These are phyloP conservation scores for Brassica balearica DNA, from an alignment of 441 rosid genomes.

Conservation along the genomic window DNA sequence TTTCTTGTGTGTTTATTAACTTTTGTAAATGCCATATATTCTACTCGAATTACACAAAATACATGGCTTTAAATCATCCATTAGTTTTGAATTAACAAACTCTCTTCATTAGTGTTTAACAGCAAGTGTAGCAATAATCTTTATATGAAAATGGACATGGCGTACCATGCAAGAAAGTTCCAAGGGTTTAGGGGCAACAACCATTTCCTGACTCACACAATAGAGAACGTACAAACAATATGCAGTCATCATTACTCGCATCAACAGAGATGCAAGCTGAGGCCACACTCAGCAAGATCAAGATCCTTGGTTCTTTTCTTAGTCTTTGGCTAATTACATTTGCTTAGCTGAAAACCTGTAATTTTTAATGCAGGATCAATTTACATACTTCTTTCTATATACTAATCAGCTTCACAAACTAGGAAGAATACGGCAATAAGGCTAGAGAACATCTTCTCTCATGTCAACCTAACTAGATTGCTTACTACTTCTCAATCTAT, in stretches of 20 bases:
- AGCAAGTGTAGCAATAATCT: not conserved
- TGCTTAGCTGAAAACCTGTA: conserved; percentile 23
- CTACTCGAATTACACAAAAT: not conserved
- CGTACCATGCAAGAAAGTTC: conserved; percentile 6
- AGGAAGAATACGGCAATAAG: no score
- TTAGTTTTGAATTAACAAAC: conserved; percentile 3
- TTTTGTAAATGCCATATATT: not conserved
- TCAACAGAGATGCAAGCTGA: no score
- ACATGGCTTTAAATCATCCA: conserved; percentile 3
- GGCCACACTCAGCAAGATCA: not conserved
- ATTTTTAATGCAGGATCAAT: conserved; percentile 13
- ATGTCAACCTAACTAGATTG: not conserved
- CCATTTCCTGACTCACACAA: conserved; percentile 12
- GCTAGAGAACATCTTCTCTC: not conserved
- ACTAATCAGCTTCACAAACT: not conserved
- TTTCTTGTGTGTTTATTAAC: not conserved
- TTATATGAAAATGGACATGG: conserved; percentile 2
- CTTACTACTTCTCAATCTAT: not conserved
- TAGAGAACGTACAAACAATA: not conserved
- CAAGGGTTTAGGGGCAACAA: not conserved
- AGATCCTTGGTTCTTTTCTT: conserved; percentile 15
- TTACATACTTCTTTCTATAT: not conserved
- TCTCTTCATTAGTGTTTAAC: conserved; percentile 6
- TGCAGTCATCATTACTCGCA: not conserved
- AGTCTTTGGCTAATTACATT: conserved; percentile 12